phyloP scores from a whole-genome alignment of 176 grass and related monocot species.

The Phragmites australis region DNA sequence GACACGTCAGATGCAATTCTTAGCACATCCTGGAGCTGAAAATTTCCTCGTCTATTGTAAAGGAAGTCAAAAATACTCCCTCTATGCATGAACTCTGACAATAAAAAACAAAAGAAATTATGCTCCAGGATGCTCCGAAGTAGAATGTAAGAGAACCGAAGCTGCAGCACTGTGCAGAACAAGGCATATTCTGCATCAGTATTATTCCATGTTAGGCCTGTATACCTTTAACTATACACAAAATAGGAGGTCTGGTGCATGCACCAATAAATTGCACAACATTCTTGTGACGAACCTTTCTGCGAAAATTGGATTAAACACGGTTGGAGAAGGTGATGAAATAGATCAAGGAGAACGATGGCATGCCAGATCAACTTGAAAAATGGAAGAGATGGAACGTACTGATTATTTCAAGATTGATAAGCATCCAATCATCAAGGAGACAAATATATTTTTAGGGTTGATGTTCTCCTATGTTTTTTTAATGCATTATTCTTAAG shows the following conservation, averaged over 20 bases:
- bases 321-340: slow-evolving; percentile 3
- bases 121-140: slow-evolving; percentile 3
- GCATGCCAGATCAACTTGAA: slow-evolving; percentile 16
- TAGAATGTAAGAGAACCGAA: slow-evolving; percentile 1
- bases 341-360: slow-evolving; percentile 24
- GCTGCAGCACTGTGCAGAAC: background rate
- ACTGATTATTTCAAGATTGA: slow-evolving; percentile 1
- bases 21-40: slow-evolving; percentile 73
- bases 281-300: slow-evolving; percentile 98
- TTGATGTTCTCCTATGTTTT: background rate
- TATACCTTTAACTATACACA: slow-evolving; percentile 97
- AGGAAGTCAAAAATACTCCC: slow-evolving; percentile 93
- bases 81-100: slow-evolving; percentile 87
- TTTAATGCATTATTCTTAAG: background rate
- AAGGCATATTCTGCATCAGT: background rate
- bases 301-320: slow-evolving; percentile 47
- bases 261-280: slow-evolving; percentile 98
- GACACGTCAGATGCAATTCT: slow-evolving; percentile 89
- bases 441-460: background rate
- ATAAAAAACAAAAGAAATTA: slow-evolving; percentile 27
- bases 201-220: background rate
- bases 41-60: slow-evolving; percentile 72
- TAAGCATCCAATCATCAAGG: slow-evolving; percentile 1
- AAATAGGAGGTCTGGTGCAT: slow-evolving; percentile 79
- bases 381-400: background rate